Conservation (phyloP, 2,329 filamentous ascomycete genomes). For the Trichoderma koningii region DNA sequence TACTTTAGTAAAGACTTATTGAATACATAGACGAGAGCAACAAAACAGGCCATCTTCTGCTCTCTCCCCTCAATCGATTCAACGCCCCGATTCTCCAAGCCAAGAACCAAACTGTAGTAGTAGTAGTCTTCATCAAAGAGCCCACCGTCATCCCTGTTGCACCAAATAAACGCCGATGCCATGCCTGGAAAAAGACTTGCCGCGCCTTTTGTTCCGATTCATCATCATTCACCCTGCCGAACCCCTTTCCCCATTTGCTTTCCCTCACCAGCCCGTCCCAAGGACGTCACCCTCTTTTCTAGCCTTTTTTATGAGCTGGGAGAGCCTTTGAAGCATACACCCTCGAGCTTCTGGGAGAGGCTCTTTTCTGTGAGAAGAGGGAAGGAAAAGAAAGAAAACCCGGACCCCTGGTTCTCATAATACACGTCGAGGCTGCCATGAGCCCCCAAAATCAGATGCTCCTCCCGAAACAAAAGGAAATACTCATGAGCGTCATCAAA, state of each 20-base stretch:
- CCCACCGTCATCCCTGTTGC: not conserved
- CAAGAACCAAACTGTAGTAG: not conserved
- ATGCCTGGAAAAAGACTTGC: constrained; percentile 26
- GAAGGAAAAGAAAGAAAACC: not conserved
- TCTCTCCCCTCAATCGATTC: not conserved
- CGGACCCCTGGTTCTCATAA: not conserved
- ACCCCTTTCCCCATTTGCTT: not conserved
- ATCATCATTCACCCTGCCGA: not conserved
- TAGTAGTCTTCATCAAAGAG: not conserved
- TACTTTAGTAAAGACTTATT: constrained; percentile 15
- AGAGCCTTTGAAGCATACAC: constrained; percentile 9
- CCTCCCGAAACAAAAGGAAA: constrained; percentile 21
- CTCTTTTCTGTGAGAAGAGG: not conserved
- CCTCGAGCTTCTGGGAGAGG: not conserved
- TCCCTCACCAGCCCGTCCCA: not conserved
- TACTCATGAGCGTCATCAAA: constrained; percentile 49
- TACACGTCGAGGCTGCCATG: constrained; percentile 16
- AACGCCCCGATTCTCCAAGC: constrained; percentile 6
- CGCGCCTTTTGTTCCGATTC: constrained; percentile 2
- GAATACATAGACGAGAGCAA: constrained; percentile 24
- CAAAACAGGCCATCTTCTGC: not conserved
- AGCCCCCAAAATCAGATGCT: constrained; percentile 15
- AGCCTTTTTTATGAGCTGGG: not conserved
- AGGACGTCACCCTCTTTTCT: not conserved
- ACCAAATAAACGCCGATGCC: constrained; percentile 30